Conservation (phyloP, 495 filamentous ascomycete species). For the Hypoxylon intermedium region DNA sequence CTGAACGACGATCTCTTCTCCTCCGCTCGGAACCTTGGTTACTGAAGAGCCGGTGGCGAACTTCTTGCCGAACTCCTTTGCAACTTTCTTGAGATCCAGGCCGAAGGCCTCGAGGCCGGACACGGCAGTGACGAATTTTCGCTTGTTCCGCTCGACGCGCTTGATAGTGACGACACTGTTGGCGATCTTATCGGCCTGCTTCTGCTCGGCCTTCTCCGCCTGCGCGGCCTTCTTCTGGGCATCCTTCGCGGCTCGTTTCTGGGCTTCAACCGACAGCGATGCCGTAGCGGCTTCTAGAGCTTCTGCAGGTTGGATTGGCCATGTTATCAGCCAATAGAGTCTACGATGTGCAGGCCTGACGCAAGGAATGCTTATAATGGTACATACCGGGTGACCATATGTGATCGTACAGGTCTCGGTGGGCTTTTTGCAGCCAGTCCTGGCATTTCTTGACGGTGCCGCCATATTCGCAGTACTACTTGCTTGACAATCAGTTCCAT, state of each 20-base stretch:
- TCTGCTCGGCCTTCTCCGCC: conserved; percentile 81
- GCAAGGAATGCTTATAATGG: conserved; percentile 2
- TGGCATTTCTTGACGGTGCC: conserved; percentile 98
- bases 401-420: conserved; percentile 73
- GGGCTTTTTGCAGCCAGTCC: conserved; percentile 84
- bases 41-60: conserved; percentile 94
- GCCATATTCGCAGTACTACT: conserved; percentile 97
- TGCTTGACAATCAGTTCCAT: conserved; percentile 32
- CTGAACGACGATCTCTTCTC: conserved; percentile 97
- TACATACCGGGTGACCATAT: conserved; percentile 83
- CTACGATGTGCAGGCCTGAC: too few species aligned
- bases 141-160: conserved; percentile 96
- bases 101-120: conserved; percentile 87
- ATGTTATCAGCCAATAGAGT: conserved; percentile 20
- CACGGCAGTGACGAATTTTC: conserved; percentile 94
- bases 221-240: conserved; percentile 94
- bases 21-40: conserved; percentile 83
- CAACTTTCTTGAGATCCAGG: conserved; percentile 89
- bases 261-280: conserved; percentile 83
- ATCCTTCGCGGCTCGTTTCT: conserved; percentile 92
- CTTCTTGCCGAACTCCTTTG: conserved; percentile 88
- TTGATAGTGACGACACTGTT: conserved; percentile 87
- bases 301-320: conserved; percentile 58
- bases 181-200: conserved; percentile 77
- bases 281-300: conserved; percentile 81